Evolutionary conservation across 176 grass and related monocot species (phyloP).

Genomic region (Zoysia japonica): DNA sequence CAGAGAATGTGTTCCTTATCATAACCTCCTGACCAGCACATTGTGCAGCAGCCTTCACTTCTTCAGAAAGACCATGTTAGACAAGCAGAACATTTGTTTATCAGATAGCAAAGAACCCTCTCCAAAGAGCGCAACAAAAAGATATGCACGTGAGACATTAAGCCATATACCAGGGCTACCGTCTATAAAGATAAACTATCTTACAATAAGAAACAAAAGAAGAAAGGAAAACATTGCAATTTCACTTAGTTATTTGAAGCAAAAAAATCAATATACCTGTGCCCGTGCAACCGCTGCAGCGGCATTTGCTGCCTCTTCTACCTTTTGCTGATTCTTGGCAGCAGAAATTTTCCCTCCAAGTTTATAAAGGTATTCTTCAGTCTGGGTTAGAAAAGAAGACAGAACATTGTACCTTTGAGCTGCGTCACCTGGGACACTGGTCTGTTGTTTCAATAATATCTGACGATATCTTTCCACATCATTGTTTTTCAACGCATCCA

Average conservation of each 20-base stretch:
- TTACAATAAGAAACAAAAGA: background rate
- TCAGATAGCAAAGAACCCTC: background rate
- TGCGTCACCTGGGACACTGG: slow-evolving; percentile 85
- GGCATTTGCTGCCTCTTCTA: slow-evolving; percentile 86
- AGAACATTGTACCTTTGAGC: slow-evolving; percentile 93
- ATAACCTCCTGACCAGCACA: slow-evolving; percentile 96
- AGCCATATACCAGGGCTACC: background rate
- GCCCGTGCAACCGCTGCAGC: slow-evolving; percentile 81
- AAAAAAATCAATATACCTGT: slow-evolving; percentile 57
- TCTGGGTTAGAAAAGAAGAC: slow-evolving; percentile 94
- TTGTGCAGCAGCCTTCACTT: slow-evolving; percentile 84
- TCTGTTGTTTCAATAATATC: slow-evolving; percentile 93
- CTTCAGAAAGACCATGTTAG: slow-evolving; percentile 85
- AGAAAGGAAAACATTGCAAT: background rate
- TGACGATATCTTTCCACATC: slow-evolving; percentile 96
- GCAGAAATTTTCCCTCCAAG: slow-evolving; percentile 97
- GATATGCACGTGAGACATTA: background rate
- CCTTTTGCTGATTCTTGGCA: slow-evolving; percentile 84
- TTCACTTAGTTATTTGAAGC: slow-evolving; percentile 10
- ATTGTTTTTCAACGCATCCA: slow-evolving; percentile 99
- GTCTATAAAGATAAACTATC: background rate
- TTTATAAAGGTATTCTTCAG: slow-evolving; percentile 96
- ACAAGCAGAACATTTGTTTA: slow-evolving; percentile 34
- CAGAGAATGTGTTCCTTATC: slow-evolving; percentile 96
- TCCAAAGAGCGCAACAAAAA: slow-evolving; percentile 21